Evolutionary conservation across 352 stramenopile genomes (phyloP).

Genomic region (Globisporangium takayamanum): DNA sequence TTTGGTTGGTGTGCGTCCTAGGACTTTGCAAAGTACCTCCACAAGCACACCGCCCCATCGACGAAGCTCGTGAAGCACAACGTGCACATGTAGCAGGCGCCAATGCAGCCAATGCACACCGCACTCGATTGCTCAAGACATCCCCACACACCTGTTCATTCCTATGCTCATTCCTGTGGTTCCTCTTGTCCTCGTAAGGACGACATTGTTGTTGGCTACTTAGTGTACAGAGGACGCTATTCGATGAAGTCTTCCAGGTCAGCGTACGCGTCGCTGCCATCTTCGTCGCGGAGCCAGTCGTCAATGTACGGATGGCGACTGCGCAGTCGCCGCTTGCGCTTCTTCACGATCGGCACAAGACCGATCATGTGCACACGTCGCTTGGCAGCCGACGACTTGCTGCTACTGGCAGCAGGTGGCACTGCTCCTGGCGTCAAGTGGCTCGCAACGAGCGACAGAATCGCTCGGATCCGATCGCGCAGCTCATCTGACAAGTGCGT

Average conservation of each 20-base stretch:
- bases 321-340: slow-evolving; percentile 42
- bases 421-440: slow-evolving; percentile 20
- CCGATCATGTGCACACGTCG: slow-evolving; percentile 31
- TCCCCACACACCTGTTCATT: too few relatives aligned
- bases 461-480: slow-evolving; percentile 21
- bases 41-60: slow-evolving; percentile 22
- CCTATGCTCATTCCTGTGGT: too few relatives aligned
- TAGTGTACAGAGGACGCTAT: slow-evolving; percentile 7
- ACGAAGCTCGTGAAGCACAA: slow-evolving; percentile 30
- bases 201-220: background rate
- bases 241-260: slow-evolving; percentile 80
- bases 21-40: slow-evolving; percentile 41
- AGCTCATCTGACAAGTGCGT: slow-evolving; percentile 16
- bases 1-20: slow-evolving; percentile 7
- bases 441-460: slow-evolving; percentile 36
- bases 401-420: background rate
- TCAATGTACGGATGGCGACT: slow-evolving; percentile 73
- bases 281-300: slow-evolving; percentile 67
- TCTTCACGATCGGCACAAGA: slow-evolving; percentile 49
- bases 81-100: slow-evolving; percentile 24
- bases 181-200: background rate
- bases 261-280: slow-evolving; percentile 57
- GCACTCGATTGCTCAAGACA: background rate
- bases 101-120: background rate
- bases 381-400: slow-evolving; percentile 15